phyloP scores from a whole-genome alignment of 306 rosid genomes.

The Corylus heterophylla region DNA sequence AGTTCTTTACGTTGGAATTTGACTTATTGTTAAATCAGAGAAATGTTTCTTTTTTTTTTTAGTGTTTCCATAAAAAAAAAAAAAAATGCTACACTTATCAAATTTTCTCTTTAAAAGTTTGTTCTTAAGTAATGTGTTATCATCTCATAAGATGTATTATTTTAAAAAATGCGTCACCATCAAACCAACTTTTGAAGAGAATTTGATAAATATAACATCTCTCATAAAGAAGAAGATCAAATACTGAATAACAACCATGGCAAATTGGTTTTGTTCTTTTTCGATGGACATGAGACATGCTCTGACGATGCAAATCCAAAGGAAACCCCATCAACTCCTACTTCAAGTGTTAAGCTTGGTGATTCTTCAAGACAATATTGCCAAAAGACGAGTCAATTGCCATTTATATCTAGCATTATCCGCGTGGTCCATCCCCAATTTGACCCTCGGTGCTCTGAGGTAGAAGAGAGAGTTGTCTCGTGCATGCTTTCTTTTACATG shows the following conservation, averaged over 20 bases:
- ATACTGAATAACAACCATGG: not conserved
- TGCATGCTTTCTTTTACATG: no score
- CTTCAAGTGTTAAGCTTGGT: not conserved
- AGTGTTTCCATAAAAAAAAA: no score
- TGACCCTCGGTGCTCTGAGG: not conserved
- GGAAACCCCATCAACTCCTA: not conserved
- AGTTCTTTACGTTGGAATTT: no score
- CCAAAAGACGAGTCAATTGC: constrained; percentile 21
- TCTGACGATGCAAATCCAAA: not conserved
- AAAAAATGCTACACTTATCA: no score
- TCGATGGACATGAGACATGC: not conserved
- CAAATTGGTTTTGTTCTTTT: not conserved
- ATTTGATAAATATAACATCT: no score
- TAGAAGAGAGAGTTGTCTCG: not conserved
- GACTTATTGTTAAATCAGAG: no score
- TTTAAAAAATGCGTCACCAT: no score
- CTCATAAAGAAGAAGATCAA: not conserved
- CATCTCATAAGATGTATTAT: no score
- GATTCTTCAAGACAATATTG: constrained; percentile 5
- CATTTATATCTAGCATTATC: not conserved
- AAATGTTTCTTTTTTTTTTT: no score
- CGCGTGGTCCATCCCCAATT: not conserved
- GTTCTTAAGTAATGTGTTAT: no score
- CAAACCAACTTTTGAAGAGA: no score
- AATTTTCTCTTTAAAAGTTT: no score